These are phyloP conservation scores for Salix viminalis DNA, from an alignment of 345 rosid species.

Conservation along the genomic window DNA sequence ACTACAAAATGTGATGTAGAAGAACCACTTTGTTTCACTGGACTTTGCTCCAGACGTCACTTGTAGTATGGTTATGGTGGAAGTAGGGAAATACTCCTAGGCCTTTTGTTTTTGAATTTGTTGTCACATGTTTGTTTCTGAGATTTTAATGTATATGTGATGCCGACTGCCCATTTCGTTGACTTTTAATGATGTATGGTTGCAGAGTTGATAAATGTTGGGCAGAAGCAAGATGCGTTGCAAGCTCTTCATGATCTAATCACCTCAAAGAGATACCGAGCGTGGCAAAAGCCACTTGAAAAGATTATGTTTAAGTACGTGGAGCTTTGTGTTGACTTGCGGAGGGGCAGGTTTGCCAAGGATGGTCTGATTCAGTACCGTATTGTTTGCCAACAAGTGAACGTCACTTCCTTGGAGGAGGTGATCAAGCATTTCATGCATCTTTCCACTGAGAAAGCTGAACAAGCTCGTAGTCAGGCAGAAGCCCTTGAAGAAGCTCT, in stretches of 20 bases:
- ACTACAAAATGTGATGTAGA: neutral
- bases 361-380: constrained; percentile 96
- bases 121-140: neutral
- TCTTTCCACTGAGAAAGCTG: constrained; percentile 93
- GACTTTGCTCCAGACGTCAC: neutral
- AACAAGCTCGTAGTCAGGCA: constrained; percentile 90
- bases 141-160: neutral
- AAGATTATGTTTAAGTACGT: constrained; percentile 93
- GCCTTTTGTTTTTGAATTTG: neutral
- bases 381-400: constrained; percentile 93
- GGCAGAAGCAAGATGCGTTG: constrained; percentile 95
- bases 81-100: neutral
- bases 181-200: neutral
- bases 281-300: constrained; percentile 93
- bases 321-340: constrained; percentile 93
- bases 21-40: neutral
- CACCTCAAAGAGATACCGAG: constrained; percentile 84
- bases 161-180: neutral
- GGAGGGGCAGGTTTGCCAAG: constrained; percentile 88
- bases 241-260: constrained; percentile 88
- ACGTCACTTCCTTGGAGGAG: constrained; percentile 92
- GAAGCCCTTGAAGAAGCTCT: constrained; percentile 97
- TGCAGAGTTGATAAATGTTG: constrained; percentile 91
- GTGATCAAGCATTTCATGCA: constrained; percentile 96
- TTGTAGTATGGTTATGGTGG: neutral